Evolutionary conservation across 129 eudicot species (phyloP).

Genomic region (Glebionis coronaria): DNA sequence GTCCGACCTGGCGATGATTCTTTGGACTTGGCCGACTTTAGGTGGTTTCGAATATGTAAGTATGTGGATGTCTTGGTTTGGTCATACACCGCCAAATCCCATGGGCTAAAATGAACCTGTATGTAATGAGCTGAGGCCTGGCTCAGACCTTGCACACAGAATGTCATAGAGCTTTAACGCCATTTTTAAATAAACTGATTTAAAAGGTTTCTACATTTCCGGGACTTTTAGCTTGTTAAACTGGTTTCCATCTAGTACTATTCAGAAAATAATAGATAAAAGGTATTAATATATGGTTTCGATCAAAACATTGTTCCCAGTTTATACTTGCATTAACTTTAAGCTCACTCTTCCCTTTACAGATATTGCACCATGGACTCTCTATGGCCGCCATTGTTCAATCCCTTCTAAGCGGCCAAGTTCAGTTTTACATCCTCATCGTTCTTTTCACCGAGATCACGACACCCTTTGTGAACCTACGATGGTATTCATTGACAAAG

Average conservation of each 20-base stretch:
- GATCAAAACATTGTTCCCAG: not conserved
- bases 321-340: not conserved
- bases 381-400: constrained; percentile 54
- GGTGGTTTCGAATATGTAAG: constrained; percentile 91
- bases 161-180: too few species aligned
- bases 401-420: constrained; percentile 65
- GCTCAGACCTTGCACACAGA: too few species aligned
- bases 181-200: not conserved
- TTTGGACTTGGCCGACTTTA: constrained; percentile 70
- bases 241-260: too few species aligned
- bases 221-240: not conserved
- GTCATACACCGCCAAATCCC: too few species aligned
- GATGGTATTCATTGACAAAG: constrained; percentile 48
- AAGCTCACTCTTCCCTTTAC: not conserved
- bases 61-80: not conserved
- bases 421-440: constrained; percentile 62
- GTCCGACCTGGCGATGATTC: constrained; percentile 72
- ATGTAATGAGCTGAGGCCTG: too few species aligned
- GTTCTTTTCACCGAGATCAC: constrained; percentile 79
- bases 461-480: constrained; percentile 72
- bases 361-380: constrained; percentile 80
- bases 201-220: not conserved
- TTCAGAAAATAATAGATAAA: too few species aligned
- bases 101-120: not conserved
- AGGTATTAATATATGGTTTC: too few species aligned